Conservation (phyloP, 2,329 filamentous ascomycete species). For the Purpureocillium takamizusanense region DNA sequence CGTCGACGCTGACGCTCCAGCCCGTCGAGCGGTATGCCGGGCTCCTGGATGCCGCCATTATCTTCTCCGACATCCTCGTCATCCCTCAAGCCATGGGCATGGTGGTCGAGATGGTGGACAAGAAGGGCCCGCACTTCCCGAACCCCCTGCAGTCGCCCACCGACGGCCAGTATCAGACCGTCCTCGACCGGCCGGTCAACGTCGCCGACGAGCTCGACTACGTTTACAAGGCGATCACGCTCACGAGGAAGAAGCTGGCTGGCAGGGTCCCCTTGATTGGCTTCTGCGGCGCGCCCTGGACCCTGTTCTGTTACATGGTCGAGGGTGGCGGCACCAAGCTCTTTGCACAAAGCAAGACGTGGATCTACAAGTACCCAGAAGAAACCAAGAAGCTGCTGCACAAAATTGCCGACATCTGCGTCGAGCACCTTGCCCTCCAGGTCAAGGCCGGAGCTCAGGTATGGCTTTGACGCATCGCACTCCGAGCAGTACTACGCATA, state of each 20-base stretch:
- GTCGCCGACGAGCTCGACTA: constrained; percentile 81
- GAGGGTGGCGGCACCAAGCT: constrained; percentile 94
- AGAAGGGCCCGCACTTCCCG: constrained; percentile 93
- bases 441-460: constrained; percentile 89
- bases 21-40: constrained; percentile 86
- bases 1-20: constrained; percentile 87
- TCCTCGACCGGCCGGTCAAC: constrained; percentile 72
- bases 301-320: constrained; percentile 96
- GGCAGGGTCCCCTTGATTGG: constrained; percentile 89
- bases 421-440: constrained; percentile 88
- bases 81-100: constrained; percentile 98
- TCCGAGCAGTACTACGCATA: neutral
- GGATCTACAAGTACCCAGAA: constrained; percentile 83
- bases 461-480: constrained; percentile 11
- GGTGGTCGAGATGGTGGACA: constrained; percentile 97
- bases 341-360: constrained; percentile 90
- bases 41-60: constrained; percentile 92
- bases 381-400: constrained; percentile 73
- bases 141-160: constrained; percentile 69
- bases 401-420: constrained; percentile 90
- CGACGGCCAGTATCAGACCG: constrained; percentile 72
- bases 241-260: constrained; percentile 79
- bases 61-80: constrained; percentile 97
- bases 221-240: constrained; percentile 89
- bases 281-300: constrained; percentile 97